Evolutionary conservation across 805 yeast genomes (phyloP), one percentile per base, ranked within the genome.

Genomic region (Schwanniomyces pseudopolymorphus): DNA sequence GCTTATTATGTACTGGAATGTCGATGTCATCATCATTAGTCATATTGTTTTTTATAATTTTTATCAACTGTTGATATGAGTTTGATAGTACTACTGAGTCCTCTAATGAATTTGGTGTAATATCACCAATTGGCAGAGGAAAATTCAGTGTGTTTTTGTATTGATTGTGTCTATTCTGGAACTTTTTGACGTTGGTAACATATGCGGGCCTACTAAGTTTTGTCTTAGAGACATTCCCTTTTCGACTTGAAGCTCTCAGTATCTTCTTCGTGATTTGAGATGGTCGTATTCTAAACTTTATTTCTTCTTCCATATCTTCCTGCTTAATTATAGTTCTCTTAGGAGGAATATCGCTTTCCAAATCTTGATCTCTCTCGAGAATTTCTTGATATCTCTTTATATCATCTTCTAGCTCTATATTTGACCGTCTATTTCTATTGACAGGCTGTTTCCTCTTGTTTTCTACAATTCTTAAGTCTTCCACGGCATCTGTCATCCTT

Each of bases 291-390:
- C 40, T 31, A 8, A 31, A 14, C 7, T 36, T 36, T 20, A n/a
- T 7, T 3, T 20, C 9, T 21, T 22, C 42, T 33, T 45, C 46
- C 6, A 28, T 26, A 26, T 43, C 42, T 27, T 50, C 48, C n/a
- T 41, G 38, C 20, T 47, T 42, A 16, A 40, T 26, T 5, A 33
- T 37, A 1, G 48, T 33, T 43, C 58, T 44, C 38, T 52, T 47
- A 2, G 68, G 68, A 2, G 68, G 68, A 22, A 63, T 63, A 44
- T 62, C 67, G 16, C 44, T 39, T 36, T 57, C 66, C 35, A 61
- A 44, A 19, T 56, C 55, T 4, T 42, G 37, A 19, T 56, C 50
- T 21, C 53, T 44, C 11, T 35, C 21, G 11, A 57, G 26, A 22
- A 63, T 43, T 39, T 55, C 56, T 5, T 53, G 40, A 51, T 59